Percentiles rank a stretch among this genome's conserved stretches.
Evolutionary conservation across 441 rosid species (phyloP).

Genomic region (Jatropha multifida): DNA sequence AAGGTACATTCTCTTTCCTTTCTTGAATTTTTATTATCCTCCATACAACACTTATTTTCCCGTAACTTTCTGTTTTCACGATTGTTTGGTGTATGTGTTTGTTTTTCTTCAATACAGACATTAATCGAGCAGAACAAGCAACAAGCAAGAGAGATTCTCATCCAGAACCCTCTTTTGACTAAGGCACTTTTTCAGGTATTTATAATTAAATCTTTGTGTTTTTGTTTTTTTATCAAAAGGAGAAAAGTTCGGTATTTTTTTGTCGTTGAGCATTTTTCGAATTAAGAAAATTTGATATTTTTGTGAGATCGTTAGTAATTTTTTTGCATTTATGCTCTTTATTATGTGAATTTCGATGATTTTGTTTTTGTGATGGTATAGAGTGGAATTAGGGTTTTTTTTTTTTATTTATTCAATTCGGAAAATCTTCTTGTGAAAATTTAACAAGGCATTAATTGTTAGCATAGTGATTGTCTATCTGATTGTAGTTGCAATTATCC

Average conservation of each 20-base stretch:
- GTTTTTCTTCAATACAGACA: conserved; percentile 34
- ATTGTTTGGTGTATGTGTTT: not conserved
- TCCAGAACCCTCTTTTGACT: conserved; percentile 84
- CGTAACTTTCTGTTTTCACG: not conserved
- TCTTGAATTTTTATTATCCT: not conserved
- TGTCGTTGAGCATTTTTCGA: not conserved
- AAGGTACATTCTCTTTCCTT: conserved; percentile 41
- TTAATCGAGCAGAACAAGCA: conserved; percentile 88
- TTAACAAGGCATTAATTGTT: too few species aligned
- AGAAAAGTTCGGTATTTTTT: not conserved
- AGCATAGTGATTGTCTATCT: not conserved
- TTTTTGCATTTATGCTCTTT: not conserved
- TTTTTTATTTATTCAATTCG: too few species aligned
- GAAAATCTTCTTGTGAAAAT: too few species aligned
- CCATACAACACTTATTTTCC: not conserved
- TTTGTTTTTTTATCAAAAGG: not conserved
- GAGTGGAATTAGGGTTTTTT: conserved; percentile 23
- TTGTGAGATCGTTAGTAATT: not conserved
- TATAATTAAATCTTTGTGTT: not conserved
- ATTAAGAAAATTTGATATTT: not conserved
- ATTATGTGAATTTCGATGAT: conserved; percentile 1
- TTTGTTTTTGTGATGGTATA: not conserved
- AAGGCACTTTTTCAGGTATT: conserved; percentile 86
- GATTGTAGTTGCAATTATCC: not conserved
- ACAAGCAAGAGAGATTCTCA: conserved; percentile 82